Base-by-base conservation (phyloP, 345 rosid species). In the Hibiscus trionum region DNA sequence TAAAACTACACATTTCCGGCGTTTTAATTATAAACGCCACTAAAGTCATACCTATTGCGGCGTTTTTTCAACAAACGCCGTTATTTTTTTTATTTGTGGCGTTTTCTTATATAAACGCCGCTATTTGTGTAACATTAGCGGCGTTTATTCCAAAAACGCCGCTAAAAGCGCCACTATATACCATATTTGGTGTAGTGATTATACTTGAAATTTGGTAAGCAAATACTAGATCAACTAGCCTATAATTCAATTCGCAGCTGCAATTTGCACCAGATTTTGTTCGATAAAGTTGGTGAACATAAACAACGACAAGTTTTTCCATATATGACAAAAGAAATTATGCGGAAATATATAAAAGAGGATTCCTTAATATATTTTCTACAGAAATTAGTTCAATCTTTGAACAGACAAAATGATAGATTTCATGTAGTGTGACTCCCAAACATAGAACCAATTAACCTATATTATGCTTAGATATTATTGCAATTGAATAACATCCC, bases 301-400 rank as follows among this genome's bases (percentile, higher is more conserved):
- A 24, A 24, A 24, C 11, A 24, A 26, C 11, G 15, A 24, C 49
- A 15, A n/a, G 0, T 21, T 26, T 27, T 67, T 64, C 50, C 58
- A 67, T 67, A 55, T 67, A 27, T 55, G 44, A 67, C 59, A 67
- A 17, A 66, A 65, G 10, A 67, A 3, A 35, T 49, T 47, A 66
- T 46, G 37, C 37, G 15, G 14, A 19, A 61, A 35, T 29, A 61
- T 11, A 61, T 12, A 29, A 5, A 61, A 29, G 42, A 58, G 42
- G 44, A 61, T 15, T 27, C 39, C 12, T 60, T 60, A 11, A 27
- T 27, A 12, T 59, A 6, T 37, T 37, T 37, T 37, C 9, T 37
- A 7, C 42, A 37, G 42, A 37, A 37, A 37, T 37, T 1, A 6
- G 27, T 16, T 46, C 74, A 78, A 78, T 78, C 81, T 78, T 74